Conservation (phyloP, 306 rosid genomes). For the Datisca glomerata region DNA sequence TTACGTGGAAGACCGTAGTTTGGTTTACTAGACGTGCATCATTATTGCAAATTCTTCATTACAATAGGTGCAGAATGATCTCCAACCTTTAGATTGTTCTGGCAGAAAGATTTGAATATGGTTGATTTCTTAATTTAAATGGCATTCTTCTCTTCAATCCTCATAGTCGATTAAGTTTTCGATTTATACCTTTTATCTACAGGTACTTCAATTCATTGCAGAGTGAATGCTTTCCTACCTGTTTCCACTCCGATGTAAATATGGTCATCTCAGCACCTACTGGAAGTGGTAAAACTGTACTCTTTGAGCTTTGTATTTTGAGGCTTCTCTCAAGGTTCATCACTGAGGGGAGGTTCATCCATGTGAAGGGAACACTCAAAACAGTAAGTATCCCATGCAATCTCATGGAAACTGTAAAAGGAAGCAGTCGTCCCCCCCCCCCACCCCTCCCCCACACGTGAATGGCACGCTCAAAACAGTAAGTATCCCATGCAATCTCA, state of each 20-base stretch:
- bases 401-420: too few species aligned
- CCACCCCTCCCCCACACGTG: too few species aligned
- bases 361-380: constrained; percentile 73
- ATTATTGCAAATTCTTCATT: neutral
- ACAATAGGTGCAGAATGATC: neutral
- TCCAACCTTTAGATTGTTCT: neutral
- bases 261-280: constrained; percentile 97
- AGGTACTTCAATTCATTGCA: constrained; percentile 95
- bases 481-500: too few species aligned
- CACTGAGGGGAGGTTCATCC: constrained; percentile 46
- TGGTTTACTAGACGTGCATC: too few species aligned
- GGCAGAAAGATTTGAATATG: neutral
- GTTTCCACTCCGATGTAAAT: constrained; percentile 81
- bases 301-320: constrained; percentile 90
- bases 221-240: constrained; percentile 87
- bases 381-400: constrained; percentile 77
- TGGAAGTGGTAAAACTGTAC: constrained; percentile 94
- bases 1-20: too few species aligned
- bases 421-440: too few species aligned
- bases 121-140: neutral
- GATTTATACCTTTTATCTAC: constrained; percentile 6
- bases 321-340: constrained; percentile 77
- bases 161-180: neutral
- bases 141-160: neutral
- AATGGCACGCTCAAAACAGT: constrained; percentile 91